phyloP scores from a whole-genome alignment of 2,329 filamentous ascomycete species.

The Diaporthe nobilis region DNA sequence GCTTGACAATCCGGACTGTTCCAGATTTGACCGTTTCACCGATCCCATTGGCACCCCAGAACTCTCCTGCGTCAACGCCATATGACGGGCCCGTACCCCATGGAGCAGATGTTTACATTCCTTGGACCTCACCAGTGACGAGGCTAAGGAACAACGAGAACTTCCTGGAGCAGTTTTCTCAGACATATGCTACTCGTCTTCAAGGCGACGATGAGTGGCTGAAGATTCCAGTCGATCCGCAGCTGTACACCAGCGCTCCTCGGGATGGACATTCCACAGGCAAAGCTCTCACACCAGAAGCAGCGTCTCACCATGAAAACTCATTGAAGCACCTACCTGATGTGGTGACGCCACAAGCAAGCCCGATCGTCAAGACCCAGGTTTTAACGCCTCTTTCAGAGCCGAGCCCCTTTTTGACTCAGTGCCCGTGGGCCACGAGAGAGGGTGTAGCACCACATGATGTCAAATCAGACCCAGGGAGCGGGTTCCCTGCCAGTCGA shows the following conservation, averaged over 20 bases:
- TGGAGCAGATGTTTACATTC: conserved; percentile 39
- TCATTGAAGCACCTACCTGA: conserved; percentile 17
- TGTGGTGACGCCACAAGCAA: conserved; percentile 37
- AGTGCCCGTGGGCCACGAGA: conserved; percentile 23
- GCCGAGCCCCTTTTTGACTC: conserved; percentile 32
- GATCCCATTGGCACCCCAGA: conserved; percentile 24
- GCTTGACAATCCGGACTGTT: conserved; percentile 37
- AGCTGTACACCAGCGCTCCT: conserved; percentile 28
- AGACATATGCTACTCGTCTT: conserved; percentile 42
- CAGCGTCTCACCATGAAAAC: conserved; percentile 17
- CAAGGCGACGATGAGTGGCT: conserved; percentile 40
- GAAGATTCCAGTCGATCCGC: conserved; percentile 42
- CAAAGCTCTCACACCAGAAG: conserved; percentile 27
- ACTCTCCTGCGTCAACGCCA: conserved; percentile 27
- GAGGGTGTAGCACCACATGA: conserved; percentile 34
- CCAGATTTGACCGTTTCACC: conserved; percentile 37
- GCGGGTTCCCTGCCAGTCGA: background rate
- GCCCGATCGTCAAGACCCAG: conserved; percentile 36
- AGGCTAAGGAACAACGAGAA: conserved; percentile 46
- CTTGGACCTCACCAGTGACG: conserved; percentile 44
- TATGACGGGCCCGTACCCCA: conserved; percentile 20
- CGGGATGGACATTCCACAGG: conserved; percentile 3
- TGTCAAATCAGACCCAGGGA: conserved; percentile 18
- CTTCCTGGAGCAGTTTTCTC: conserved; percentile 47
- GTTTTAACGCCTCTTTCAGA: conserved; percentile 40